Base-by-base conservation (phyloP, 176 grass and related monocot species). In the Olyra latifolia region DNA sequence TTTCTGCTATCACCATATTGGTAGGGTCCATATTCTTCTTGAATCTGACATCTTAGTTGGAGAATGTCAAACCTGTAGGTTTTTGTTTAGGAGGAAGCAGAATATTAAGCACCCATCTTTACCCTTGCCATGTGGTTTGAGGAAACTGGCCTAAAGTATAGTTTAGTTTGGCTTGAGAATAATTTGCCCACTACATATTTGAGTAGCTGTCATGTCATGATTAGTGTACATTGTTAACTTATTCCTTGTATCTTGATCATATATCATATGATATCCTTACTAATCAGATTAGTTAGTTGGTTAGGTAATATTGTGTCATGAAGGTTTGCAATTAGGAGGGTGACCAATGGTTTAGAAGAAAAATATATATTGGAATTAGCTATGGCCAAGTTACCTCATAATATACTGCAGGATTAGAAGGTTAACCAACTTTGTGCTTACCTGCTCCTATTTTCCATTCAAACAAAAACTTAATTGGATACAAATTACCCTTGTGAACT, bases 31-130 rank as follows among this genome's bases (percentile, higher is more conserved):
- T 60, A 84, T 84, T 80, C 69, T 43, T 35, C 60, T 40, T 68
- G 55, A n/a, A 70, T n/a, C 24, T 80, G 69, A 84, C 62, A 70
- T 67, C 61, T 30, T 50, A n/a, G 54, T 50, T 69, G 71, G 35
- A 81, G 77, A 66, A 89, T 84, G 87, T 81, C 87, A 85, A 89
- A 80, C 82, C 42, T 59, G 38, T 5, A 46, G 28, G 35, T 10
- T 63, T 45, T 32, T 64, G 4, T 62, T 66, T 20, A 71, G 16
- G 63, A 55, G 20, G 56, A 10, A 14, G 64, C 47, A 48, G 4
- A 23, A 80, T 17, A 16, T 39, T 48, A 8, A 58, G 53, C 53
- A 69, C 25, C 27, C 42, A 28, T 80, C 70, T 14, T 25, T 71
- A 62, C 25, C 56, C 56, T 78, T 70, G 62, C 69, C 76, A 81